A percentile compares a stretch with the other conserved stretches of the same genome.
Conservation (phyloP, 2,329 filamentous ascomycete genomes). For the Talaromyces amestolkiae region DNA sequence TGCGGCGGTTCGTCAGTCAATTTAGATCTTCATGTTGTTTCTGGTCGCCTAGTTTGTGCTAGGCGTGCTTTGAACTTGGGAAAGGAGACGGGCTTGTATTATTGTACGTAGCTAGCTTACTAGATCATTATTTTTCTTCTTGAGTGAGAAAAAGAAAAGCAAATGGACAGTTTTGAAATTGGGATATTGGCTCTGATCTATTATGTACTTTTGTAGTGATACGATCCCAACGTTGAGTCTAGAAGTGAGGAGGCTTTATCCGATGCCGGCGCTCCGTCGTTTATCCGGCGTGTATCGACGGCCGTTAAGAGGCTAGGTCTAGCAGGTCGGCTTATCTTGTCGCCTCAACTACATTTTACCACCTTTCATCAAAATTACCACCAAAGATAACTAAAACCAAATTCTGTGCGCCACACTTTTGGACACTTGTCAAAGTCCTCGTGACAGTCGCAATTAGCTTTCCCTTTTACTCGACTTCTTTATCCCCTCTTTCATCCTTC, state of each 20-base stretch:
- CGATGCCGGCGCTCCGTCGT: neutral
- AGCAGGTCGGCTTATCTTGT: slow-evolving; percentile 6
- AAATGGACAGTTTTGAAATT: slow-evolving; percentile 19
- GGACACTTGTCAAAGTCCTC: neutral
- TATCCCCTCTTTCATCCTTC: neutral
- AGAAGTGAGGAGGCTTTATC: neutral
- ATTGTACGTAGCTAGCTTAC: slow-evolving; percentile 26
- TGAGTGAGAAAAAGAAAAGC: slow-evolving; percentile 9
- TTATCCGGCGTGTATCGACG: neutral
- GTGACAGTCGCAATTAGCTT: neutral
- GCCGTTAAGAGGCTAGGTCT: neutral
- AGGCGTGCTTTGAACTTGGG: slow-evolving; percentile 5
- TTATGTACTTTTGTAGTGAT: neutral
- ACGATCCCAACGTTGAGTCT: neutral
- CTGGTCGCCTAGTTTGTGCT: slow-evolving; percentile 5
- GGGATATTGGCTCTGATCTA: neutral
- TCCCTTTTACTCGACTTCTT: neutral
- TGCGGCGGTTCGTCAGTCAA: slow-evolving; percentile 10
- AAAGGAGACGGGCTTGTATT: slow-evolving; percentile 26
- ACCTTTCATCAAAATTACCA: slow-evolving; percentile 7
- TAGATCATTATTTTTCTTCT: slow-evolving; percentile 21
- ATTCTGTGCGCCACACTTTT: neutral
- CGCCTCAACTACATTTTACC: neutral
- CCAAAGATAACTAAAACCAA: slow-evolving; percentile 2
- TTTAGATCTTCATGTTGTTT: slow-evolving; percentile 14